These are phyloP conservation scores for Sorghum bicolor DNA, from an alignment of 176 grass and related monocot genomes.

Conservation along the genomic window Sorghum_bicolor_NCBIv3 NC_012870.2:64337501-64338000, in stretches of 20 bases:
- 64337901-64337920: slow-evolving; percentile 25
- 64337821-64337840: slow-evolving; percentile 7
- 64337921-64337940: background rate
- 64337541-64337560: too few relatives aligned
- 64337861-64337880: background rate
- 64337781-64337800: background rate
- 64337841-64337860: background rate
- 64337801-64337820: background rate
- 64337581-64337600: background rate
- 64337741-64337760: background rate
- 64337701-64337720: too few relatives aligned
- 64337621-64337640: background rate
- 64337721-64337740: background rate
- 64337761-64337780: background rate
- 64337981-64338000: background rate
- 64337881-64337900: background rate
- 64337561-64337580: too few relatives aligned
- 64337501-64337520: background rate
- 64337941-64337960: background rate
- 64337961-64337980: background rate
- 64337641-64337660: too few relatives aligned
- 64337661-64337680: background rate
- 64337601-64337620: background rate
- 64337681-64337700: too few relatives aligned
- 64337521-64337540: background rate